A percentile compares a stretch with the other conserved stretches of the same genome.
These are phyloP conservation scores for Saksenaea vasiformis DNA, from an alignment of 371 early-diverging fungal species.

Conservation along the genomic window DNA sequence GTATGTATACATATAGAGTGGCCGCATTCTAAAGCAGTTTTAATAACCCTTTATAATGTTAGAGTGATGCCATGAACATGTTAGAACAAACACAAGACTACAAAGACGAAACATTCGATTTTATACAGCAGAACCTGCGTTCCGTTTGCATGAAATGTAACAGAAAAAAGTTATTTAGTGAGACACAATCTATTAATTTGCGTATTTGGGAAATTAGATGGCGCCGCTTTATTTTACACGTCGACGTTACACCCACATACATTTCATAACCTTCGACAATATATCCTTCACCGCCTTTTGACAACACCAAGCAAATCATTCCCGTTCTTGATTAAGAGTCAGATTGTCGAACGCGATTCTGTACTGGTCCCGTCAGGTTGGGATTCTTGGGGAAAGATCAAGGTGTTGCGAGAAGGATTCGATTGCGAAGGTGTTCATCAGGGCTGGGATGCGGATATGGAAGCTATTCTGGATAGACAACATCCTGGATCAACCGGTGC, in stretches of 20 bases:
- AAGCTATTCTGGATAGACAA: slow-evolving; percentile 41
- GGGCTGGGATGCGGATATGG: slow-evolving; percentile 65
- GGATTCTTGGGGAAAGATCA: slow-evolving; percentile 92
- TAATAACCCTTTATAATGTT: slow-evolving; percentile 3
- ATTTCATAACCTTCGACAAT: slow-evolving; percentile 75
- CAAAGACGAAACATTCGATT: slow-evolving; percentile 93
- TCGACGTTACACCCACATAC: slow-evolving; percentile 82
- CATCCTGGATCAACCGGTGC: slow-evolving; percentile 38
- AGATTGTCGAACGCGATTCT: slow-evolving; percentile 86
- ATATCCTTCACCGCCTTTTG: slow-evolving; percentile 79
- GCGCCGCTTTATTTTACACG: slow-evolving; percentile 90
- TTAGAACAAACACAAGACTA: slow-evolving; percentile 85
- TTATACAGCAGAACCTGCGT: slow-evolving; percentile 91
- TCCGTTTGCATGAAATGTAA: slow-evolving; percentile 91
- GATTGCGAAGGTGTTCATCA: slow-evolving; percentile 63
- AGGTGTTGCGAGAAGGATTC: slow-evolving; percentile 79
- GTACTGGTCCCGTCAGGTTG: slow-evolving; percentile 93
- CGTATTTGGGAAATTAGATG: slow-evolving; percentile 61
- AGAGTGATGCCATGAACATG: slow-evolving; percentile 79
- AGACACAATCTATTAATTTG: not conserved
- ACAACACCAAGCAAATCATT: slow-evolving; percentile 46
- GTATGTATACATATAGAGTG: slow-evolving; percentile 48
- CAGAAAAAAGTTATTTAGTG: slow-evolving; percentile 12
- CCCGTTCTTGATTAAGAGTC: slow-evolving; percentile 69
- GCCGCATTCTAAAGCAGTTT: not conserved